Evolutionary conservation across 208 protist genomes (phyloP), one percentile per base, ranked within the genome.

Genomic region (Trypanosoma rangeli): DNA sequence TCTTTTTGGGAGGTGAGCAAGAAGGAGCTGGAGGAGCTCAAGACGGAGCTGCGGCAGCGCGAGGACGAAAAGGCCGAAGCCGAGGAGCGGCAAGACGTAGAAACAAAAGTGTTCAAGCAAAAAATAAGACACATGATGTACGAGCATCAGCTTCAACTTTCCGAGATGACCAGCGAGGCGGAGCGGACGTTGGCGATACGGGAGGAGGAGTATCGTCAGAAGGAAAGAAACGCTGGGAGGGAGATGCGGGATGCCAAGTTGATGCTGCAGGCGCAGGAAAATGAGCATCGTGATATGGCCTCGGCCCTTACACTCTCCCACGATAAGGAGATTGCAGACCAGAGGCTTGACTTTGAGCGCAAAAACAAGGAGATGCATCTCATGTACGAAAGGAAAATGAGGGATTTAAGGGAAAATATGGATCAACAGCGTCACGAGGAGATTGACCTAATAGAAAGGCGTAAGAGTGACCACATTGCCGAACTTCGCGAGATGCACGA

Each of bases 71-170:
- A 97, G 80, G 94, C 95, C 24, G 97, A 98, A 76, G 68, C 92
- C 48, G 77, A 83, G 46, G 97, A 98, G 74, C 81, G 90, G 22
- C 97, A 99, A 70, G 93, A 97, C 68, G 92, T 98, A 13, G 93
- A 98, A 73, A 96, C 98, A 63, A 95, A 97, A 70, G 94, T 98
- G 9, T 98, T 98, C 85, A 98, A 99, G 86, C 96, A 99, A 70
- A 98, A 98, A 79, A 97, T 99, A 44, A 94, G 97, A 57, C 96
- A 98, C 65, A 72, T 99, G 54, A 71, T 99, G 28, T 99, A 98
- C 66, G 94, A 98, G 82, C 95, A 99, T 68, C 89, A 98, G 70
- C 79, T 98, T 72, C 90, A 97, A 68, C 67, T 98, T 22, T 81
- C 94, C 0, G 77, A 84, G 69, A 84, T 98, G 60, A 94, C 92